These are phyloP conservation scores for Danielozyma ontarioensis DNA, from an alignment of 805 yeast species.

Conservation along the genomic window DNA sequence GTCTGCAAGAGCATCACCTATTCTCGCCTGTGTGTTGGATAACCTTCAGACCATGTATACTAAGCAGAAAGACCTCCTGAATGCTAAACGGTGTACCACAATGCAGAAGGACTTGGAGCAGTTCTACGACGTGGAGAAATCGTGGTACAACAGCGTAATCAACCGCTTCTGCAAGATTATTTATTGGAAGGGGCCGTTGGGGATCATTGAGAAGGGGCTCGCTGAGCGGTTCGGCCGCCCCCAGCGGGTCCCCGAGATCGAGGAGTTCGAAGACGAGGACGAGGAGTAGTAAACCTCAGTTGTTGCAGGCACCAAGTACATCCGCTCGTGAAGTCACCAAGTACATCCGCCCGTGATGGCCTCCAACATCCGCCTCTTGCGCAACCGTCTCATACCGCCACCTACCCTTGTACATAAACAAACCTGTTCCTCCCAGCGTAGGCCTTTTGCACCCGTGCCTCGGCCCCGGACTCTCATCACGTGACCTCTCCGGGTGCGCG, in stretches of 20 bases:
- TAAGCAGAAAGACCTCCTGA: conserved; percentile 15
- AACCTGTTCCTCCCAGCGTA: too few species aligned
- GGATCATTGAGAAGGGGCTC: conserved; percentile 35
- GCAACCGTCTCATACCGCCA: too few species aligned
- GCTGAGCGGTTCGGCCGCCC: conserved; percentile 35
- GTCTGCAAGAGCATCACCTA: conserved; percentile 20
- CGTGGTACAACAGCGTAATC: conserved; percentile 32
- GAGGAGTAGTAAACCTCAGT: too few species aligned
- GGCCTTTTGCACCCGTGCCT: too few species aligned
- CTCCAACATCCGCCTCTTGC: too few species aligned
- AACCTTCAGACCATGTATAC: conserved; percentile 32
- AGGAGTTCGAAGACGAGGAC: conserved; percentile 40
- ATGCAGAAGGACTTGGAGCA: conserved; percentile 18
- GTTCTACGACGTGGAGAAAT: conserved; percentile 17
- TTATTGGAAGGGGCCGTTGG: conserved; percentile 38
- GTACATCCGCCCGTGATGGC: too few species aligned
- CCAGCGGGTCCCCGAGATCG: conserved; percentile 28
- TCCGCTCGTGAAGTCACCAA: too few species aligned
- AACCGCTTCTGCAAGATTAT: conserved; percentile 33
- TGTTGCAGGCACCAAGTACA: too few species aligned
- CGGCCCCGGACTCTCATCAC: too few species aligned
- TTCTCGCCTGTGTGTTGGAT: conserved; percentile 24
- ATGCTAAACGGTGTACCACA: conserved; percentile 23
- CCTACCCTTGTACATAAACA: too few species aligned
- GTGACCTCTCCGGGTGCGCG: background rate